Conservation (phyloP, 140 eudicot species). For the Cichorium intybus region DNA sequence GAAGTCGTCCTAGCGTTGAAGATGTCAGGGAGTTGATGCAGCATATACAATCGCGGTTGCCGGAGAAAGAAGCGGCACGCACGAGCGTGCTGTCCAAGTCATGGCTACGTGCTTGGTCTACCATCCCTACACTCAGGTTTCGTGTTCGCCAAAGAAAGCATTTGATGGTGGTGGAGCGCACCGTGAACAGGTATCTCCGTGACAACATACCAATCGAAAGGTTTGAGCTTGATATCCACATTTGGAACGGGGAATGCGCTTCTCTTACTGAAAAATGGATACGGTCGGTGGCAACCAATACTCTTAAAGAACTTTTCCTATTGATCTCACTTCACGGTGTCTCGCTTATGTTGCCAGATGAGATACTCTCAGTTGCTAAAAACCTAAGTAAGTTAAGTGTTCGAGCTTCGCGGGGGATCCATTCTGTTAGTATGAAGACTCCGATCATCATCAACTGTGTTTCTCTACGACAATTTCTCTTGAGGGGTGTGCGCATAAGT, state of each 20-base stretch:
- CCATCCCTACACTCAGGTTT: constrained; percentile 2
- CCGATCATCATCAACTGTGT: background rate
- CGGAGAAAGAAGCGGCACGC: background rate
- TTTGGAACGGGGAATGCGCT: background rate
- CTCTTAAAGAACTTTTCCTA: background rate
- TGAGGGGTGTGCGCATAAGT: background rate
- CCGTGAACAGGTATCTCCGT: background rate
- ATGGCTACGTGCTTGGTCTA: constrained; percentile 12
- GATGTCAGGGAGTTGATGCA: background rate
- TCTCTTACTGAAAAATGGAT: background rate
- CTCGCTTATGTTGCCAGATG: background rate
- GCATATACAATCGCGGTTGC: background rate
- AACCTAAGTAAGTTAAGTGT: background rate
- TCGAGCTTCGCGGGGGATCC: background rate
- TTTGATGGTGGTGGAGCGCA: background rate
- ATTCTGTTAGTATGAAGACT: background rate
- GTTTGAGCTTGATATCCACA: background rate
- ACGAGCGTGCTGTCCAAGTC: background rate
- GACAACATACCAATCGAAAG: background rate
- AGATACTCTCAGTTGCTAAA: background rate
- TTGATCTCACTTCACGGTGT: background rate
- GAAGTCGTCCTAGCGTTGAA: background rate
- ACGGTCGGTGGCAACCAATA: background rate
- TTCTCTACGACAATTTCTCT: background rate
- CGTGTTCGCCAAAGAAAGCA: no score